phyloP scores from a whole-genome alignment of 371 early-diverging fungal genomes.

The Rhizomucor pusillus region DNA sequence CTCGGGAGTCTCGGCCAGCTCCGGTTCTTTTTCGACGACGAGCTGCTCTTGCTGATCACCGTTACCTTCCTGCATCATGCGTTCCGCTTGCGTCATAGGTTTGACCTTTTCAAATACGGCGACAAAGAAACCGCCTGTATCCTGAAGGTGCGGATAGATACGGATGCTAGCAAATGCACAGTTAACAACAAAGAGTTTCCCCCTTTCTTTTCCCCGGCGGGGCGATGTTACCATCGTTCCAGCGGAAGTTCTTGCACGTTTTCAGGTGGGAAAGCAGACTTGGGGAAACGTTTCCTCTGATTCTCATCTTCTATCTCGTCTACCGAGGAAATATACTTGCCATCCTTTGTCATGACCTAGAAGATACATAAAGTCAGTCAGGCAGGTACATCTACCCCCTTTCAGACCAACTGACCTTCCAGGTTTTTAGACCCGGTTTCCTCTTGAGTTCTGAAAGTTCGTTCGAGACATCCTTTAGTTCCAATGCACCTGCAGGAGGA shows the following conservation, averaged over 20 bases:
- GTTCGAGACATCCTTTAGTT: conserved; percentile 80
- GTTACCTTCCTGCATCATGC: conserved; percentile 7
- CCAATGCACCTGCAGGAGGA: conserved; percentile 56
- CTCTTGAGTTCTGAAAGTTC: conserved; percentile 76
- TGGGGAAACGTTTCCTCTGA: conserved; percentile 45
- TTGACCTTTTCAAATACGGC: conserved; percentile 93
- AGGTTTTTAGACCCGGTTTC: conserved; percentile 74
- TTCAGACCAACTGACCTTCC: conserved; percentile 63
- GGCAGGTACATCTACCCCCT: neutral
- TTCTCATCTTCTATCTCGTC: conserved; percentile 58
- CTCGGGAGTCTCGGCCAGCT: conserved; percentile 1
- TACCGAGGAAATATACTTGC: conserved; percentile 49
- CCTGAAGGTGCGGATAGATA: conserved; percentile 94
- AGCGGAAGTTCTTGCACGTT: conserved; percentile 72
- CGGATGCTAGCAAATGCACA: conserved; percentile 61
- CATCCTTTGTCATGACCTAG: conserved; percentile 55
- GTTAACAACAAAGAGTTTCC: neutral
- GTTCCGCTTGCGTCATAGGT: conserved; percentile 57
- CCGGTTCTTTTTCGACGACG: no score
- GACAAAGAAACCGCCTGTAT: conserved; percentile 99
- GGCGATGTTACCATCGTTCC: conserved; percentile 74
- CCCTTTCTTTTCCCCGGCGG: no score
- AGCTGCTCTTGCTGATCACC: no score
- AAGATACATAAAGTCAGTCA: neutral
- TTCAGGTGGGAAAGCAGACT: conserved; percentile 72